Base-by-base conservation (phyloP, 2,329 filamentous ascomycete species). In the Lasiodiplodia theobromae region DNA sequence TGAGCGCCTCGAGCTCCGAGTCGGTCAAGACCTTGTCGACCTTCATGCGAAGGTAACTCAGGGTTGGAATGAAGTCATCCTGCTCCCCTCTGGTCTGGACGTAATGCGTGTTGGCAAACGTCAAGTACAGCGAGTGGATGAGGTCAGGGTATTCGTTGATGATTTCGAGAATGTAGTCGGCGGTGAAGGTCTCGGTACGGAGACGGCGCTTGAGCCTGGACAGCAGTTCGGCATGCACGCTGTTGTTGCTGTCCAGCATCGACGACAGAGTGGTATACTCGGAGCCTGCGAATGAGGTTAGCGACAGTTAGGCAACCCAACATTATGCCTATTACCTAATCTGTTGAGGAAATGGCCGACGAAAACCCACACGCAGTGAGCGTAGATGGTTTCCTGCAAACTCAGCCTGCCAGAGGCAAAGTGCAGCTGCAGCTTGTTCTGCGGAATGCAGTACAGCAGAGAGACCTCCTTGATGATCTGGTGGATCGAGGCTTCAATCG, bases 381-480 rank as follows among this genome's bases (percentile, higher is more conserved):
- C 94, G 78, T 99, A 99, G 75, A 97, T 94, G 14, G 95, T 94
- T 83, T 99, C 96, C 80, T 99, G 96, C 64, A 99, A 86, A 77
- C 94, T 97, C 72, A 99, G 86, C 74, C 91, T 88, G 62, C 94
- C 94, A 18, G 88, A 89, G 63, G 92, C 92, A 80, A 99, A 99
- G 74, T 97, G 88, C 69, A 86, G 85, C 82, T 97, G 95, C 80
- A 99, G 93, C 82, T 94, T 96, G 86, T 97, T 99, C 81, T 97
- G 95, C 16, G 96, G 96, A 73, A 99, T 92, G 80, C 96, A 99
- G 88, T 98, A 99, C 21, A 99, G 86, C 69, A 99, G 87, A 1
- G 96, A 98, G 63, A 97, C 91, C 81, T 99, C 96, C 86, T 98
- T 98, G 84, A 96, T 97, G 84, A 99, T 97, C 82, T 99, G 96